Percentiles rank a stretch among this genome's conserved stretches.
These are phyloP conservation scores for Beauveria caledonica DNA, from an alignment of 2,329 filamentous ascomycete species.

Conservation along the genomic window DNA sequence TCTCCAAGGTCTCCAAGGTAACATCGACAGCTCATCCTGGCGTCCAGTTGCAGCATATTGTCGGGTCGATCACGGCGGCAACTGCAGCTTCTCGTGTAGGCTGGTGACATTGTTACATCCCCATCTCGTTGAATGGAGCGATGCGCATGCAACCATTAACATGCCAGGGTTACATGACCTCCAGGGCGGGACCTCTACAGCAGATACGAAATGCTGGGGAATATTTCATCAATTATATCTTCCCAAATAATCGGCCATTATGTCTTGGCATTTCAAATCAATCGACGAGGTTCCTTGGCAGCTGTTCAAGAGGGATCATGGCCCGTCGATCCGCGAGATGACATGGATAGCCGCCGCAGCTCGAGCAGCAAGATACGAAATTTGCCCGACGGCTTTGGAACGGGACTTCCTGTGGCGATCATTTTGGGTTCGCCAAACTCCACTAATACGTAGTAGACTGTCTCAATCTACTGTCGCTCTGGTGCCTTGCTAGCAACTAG, in stretches of 20 bases:
- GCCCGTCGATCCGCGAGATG: not conserved
- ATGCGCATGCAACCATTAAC: not conserved
- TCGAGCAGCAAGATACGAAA: not conserved
- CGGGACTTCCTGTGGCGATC: not conserved
- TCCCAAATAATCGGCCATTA: too few relatives aligned
- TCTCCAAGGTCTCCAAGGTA: slow-evolving; percentile 11
- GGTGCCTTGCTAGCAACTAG: not conserved
- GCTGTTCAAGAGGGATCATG: not conserved
- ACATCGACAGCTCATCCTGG: not conserved
- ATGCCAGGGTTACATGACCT: not conserved
- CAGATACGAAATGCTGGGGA: not conserved
- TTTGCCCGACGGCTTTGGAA: slow-evolving; percentile 1
- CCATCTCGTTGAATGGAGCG: not conserved
- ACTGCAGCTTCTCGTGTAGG: not conserved
- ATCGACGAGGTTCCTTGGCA: not conserved
- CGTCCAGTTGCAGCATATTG: not conserved
- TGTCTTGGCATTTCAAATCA: too few relatives aligned
- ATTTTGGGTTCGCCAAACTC: not conserved
- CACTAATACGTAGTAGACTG: too few relatives aligned
- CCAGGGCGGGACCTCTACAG: not conserved
- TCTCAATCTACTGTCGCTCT: not conserved
- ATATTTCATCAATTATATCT: rapidly evolving
- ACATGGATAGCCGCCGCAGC: not conserved
- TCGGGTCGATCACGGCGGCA: not conserved
- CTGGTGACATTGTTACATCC: not conserved